Evolutionary conservation across 768 basidiomycete genomes (phyloP).

Genomic region (Tulasnella calospora): DNA sequence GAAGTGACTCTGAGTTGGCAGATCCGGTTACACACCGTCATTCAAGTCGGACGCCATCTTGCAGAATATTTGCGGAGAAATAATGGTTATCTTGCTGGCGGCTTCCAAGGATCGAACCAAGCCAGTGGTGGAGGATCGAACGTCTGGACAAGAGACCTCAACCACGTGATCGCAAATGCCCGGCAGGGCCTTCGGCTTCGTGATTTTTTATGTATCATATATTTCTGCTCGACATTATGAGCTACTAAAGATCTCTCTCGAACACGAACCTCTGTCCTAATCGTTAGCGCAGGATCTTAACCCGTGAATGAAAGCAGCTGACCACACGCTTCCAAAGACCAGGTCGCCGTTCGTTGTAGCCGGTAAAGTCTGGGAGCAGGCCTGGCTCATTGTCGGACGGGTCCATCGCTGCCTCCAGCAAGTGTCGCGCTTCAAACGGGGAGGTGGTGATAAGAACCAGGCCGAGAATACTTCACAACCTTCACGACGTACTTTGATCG

Average conservation of each 20-base stretch:
- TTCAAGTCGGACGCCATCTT: neutral
- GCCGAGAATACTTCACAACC: neutral
- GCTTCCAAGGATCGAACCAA: neutral
- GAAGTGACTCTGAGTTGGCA: neutral
- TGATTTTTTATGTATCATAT: neutral
- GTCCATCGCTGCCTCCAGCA: neutral
- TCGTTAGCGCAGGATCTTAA: neutral
- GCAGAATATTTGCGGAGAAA: neutral
- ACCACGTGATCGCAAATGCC: no score
- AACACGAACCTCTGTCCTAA: neutral
- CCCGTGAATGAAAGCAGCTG: neutral
- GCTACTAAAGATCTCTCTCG: neutral
- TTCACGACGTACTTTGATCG: neutral
- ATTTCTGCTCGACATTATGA: neutral
- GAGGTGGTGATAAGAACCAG: neutral
- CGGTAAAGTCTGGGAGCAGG: neutral
- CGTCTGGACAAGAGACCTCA: no score
- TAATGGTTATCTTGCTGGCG: no score
- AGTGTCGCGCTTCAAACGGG: neutral
- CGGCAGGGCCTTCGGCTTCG: neutral
- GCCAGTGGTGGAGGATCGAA: neutral
- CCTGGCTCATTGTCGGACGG: neutral
- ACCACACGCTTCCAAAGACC: neutral
- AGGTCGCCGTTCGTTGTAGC: neutral
- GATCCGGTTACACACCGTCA: neutral